These are phyloP conservation scores for Macrolepiota fuliginosa DNA, from an alignment of 768 basidiomycete genomes.

Conservation along the genomic window DNA sequence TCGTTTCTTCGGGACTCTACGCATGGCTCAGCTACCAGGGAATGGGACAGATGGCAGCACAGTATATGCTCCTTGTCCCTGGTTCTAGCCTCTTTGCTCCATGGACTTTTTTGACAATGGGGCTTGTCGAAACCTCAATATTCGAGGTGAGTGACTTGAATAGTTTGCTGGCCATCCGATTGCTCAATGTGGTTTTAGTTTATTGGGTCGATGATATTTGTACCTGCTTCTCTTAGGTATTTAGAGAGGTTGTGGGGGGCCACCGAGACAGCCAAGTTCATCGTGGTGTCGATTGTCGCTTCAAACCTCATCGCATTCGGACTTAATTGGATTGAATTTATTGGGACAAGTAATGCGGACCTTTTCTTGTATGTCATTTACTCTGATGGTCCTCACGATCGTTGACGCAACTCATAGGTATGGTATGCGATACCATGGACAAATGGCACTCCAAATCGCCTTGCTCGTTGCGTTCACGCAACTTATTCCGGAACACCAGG, in stretches of 20 bases:
- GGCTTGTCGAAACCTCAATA: constrained; percentile 79
- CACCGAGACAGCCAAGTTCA: constrained; percentile 83
- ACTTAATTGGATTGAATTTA: constrained; percentile 86
- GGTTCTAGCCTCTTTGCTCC: constrained; percentile 82
- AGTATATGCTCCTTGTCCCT: constrained; percentile 80
- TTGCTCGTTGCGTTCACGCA: constrained; percentile 97
- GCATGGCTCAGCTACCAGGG: constrained; percentile 62
- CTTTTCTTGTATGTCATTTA: constrained; percentile 66
- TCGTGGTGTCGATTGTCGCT: constrained; percentile 68
- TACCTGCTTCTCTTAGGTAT: constrained; percentile 85
- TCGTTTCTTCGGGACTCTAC: constrained; percentile 57
- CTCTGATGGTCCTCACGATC: neutral
- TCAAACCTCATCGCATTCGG: constrained; percentile 89
- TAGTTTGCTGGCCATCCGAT: constrained; percentile 7
- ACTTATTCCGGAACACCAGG: constrained; percentile 96
- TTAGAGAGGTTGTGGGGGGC: constrained; percentile 95
- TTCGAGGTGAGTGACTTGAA: constrained; percentile 64
- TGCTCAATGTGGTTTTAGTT: constrained; percentile 49
- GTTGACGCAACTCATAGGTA: constrained; percentile 46
- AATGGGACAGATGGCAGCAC: constrained; percentile 33
- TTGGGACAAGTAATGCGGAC: constrained; percentile 66
- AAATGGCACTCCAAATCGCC: constrained; percentile 87
- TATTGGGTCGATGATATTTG: constrained; percentile 66
- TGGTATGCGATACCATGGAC: constrained; percentile 88
- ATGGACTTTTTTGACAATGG: constrained; percentile 92